A percentile compares a stretch with the other conserved stretches of the same genome.
phyloP scores from a whole-genome alignment of 192 early-diverging fungal species.

The Phycomyces nitens region DNA sequence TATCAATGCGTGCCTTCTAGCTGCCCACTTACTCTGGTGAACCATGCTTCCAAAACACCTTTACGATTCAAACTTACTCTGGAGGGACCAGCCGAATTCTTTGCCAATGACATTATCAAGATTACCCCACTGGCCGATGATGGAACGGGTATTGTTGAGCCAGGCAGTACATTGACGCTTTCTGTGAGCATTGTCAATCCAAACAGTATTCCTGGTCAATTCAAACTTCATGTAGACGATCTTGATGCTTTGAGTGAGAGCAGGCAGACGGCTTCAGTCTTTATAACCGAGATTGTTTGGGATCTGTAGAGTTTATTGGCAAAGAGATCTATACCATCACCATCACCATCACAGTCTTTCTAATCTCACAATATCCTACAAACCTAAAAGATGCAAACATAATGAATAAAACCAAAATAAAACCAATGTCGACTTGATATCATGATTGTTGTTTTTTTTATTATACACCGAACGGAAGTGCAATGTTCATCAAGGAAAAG shows the following conservation, averaged over 20 bases:
- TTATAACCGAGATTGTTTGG: conserved; percentile 55
- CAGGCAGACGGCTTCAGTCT: conserved; percentile 58
- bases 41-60: conserved; percentile 60
- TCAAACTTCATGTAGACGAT: conserved; percentile 73
- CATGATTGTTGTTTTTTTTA: not conserved
- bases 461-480: conserved; percentile 16
- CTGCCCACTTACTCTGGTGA: conserved; percentile 53
- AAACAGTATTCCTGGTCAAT: conserved; percentile 67
- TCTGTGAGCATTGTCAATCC: conserved; percentile 58
- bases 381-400: too few species aligned
- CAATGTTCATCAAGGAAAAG: conserved; percentile 17
- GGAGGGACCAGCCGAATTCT: conserved; percentile 76
- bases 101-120: conserved; percentile 55
- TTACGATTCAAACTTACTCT: conserved; percentile 66
- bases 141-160: conserved; percentile 54
- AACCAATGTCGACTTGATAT: too few species aligned
- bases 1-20: conserved; percentile 18
- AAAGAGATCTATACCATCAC: not conserved
- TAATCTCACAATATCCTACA: not conserved
- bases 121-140: conserved; percentile 58
- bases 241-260: conserved; percentile 56
- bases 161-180: conserved; percentile 55
- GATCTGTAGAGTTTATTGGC: conserved; percentile 23
- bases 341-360: not conserved
- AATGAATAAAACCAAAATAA: too few species aligned